phyloP scores from a whole-genome alignment of 2,329 filamentous ascomycete species.

The Phyllosticta citrichinensis region DNA sequence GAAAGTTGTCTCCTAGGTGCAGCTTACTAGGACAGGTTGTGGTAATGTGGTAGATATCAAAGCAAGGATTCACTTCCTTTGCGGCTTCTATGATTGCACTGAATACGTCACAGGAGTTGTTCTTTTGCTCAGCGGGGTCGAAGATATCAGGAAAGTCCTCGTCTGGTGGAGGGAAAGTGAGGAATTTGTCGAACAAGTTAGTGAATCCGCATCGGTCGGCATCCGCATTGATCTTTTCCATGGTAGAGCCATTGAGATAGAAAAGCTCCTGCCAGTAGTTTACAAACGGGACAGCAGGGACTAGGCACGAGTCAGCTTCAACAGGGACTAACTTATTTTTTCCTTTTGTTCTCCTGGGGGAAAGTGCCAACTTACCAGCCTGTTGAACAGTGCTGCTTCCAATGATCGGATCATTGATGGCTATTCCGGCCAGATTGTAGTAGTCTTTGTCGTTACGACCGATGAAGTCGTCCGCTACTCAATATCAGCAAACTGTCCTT shows the following conservation, averaged over 20 bases:
- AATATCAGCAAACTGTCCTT: too few species aligned
- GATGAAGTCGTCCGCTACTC: slow-evolving; percentile 23
- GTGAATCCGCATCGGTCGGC: slow-evolving; percentile 29
- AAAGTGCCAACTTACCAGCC: slow-evolving; percentile 18
- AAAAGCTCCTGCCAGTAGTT: slow-evolving; percentile 33
- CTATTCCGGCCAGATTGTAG: slow-evolving; percentile 42
- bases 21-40: slow-evolving; percentile 20
- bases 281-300: slow-evolving; percentile 25
- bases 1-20: slow-evolving; percentile 31
- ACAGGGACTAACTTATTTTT: too few species aligned
- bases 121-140: slow-evolving; percentile 7
- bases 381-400: slow-evolving; percentile 32
- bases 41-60: slow-evolving; percentile 40
- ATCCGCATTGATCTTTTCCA: slow-evolving; percentile 23
- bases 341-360: too few species aligned
- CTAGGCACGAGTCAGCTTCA: slow-evolving; percentile 10
- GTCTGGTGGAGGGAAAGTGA: slow-evolving; percentile 25
- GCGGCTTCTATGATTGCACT: slow-evolving; percentile 30
- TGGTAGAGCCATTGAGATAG: slow-evolving; percentile 34
- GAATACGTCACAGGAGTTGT: slow-evolving; percentile 24
- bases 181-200: slow-evolving; percentile 32
- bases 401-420: slow-evolving; percentile 40
- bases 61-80: slow-evolving; percentile 38
- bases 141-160: slow-evolving; percentile 24
- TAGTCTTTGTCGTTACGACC: slow-evolving; percentile 43